Base-by-base conservation (phyloP, 805 yeast genomes). In the Candida gorgasii region DNA sequence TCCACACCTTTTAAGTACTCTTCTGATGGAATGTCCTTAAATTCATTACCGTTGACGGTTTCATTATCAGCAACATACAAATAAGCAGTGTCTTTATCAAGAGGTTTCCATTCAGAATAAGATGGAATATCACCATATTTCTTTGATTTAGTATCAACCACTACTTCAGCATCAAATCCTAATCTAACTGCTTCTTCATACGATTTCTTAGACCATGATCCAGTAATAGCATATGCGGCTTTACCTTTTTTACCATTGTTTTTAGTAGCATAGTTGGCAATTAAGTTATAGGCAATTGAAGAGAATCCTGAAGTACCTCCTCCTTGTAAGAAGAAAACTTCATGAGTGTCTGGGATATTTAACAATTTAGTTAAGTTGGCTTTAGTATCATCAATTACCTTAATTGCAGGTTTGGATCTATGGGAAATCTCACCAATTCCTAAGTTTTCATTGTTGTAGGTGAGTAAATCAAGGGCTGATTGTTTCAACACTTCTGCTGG, bases 241-340 rank as follows among this genome's bases (percentile, higher is more conserved):
- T 75, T 80, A 40, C 95, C 97, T 46, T 72, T 75, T 54, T 80
- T 80, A 31, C 92, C 93, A 14, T 84, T 78, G 58, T 75, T 82
- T 51, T 79, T 80, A 15, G 50, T 44, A 35, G 84, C 85, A 63
- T 78, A 79, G 15, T 84, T 73, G 18, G 96, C 95, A 47, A 85
- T 62, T 64, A 93, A 62, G 61, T 90, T 92, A 54, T 90, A 80
- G 8, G 88, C 89, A 36, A 88, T 75, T 4, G 96, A 81, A 3
- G 98, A 86, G 54, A 93, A 93, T 5, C 97, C 98, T 22, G 89
- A 85, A 40, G 98, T 92, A 46, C 98, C 99, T 49, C 99, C 99
- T 51, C 99, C 98, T 71, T 93, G 99, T 67, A 92, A 65, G 69
- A 92, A 93, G 61, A 93, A 84, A 1, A 92, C 92, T 63, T 89